Percentiles rank a stretch among this genome's conserved stretches.
phyloP scores from a whole-genome alignment of 306 rosid species.

The Trifolium pratense region DNA sequence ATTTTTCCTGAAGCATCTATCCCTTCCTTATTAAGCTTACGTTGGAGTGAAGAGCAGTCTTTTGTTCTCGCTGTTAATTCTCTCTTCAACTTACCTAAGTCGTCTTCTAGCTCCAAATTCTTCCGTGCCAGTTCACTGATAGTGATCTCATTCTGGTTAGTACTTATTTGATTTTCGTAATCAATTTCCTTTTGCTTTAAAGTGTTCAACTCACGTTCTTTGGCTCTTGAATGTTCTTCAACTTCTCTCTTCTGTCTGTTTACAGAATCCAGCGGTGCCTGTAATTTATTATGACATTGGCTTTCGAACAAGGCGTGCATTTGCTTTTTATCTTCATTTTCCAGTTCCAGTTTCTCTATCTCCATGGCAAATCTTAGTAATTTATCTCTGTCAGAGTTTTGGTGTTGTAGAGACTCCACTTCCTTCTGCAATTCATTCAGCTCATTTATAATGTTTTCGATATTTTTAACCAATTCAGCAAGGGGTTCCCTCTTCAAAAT shows the following conservation, averaged over 20 bases:
- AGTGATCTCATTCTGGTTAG: slow-evolving; percentile 44
- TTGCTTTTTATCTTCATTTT: too few species aligned
- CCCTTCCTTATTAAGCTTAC: slow-evolving; percentile 13
- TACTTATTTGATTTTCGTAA: slow-evolving; percentile 45
- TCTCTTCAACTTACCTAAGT: not conserved
- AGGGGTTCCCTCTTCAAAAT: slow-evolving; percentile 62
- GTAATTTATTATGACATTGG: too few species aligned
- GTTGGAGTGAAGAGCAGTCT: slow-evolving; percentile 15
- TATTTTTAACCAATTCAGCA: slow-evolving; percentile 66
- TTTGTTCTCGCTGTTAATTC: not conserved
- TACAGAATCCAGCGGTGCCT: not conserved
- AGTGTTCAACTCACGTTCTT: not conserved
- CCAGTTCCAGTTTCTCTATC: too few species aligned
- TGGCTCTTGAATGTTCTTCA: slow-evolving; percentile 30
- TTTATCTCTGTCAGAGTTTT: slow-evolving; percentile 50
- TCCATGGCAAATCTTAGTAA: too few species aligned
- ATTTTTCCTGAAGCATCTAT: slow-evolving; percentile 57
- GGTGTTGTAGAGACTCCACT: slow-evolving; percentile 53
- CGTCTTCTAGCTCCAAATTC: not conserved
- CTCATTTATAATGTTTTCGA: slow-evolving; percentile 60
- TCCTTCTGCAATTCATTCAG: slow-evolving; percentile 62
- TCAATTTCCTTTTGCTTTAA: not conserved
- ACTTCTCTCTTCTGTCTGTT: slow-evolving; percentile 51
- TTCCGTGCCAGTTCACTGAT: slow-evolving; percentile 32
- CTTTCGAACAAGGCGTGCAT: too few species aligned